Conservation (phyloP, 1,139 yeast species). For the Taphrina flavorubra region DNA sequence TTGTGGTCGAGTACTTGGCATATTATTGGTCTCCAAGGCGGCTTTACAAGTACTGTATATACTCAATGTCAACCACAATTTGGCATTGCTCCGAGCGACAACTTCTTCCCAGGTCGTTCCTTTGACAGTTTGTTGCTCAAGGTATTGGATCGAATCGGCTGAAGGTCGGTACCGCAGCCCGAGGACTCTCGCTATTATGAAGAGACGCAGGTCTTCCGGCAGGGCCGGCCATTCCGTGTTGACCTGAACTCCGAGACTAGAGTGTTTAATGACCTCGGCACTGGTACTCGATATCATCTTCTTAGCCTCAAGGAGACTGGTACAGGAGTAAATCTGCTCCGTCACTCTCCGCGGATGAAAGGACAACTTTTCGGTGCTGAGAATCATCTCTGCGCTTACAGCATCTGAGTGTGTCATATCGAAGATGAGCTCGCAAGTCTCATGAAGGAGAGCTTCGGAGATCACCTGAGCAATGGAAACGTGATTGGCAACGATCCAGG, state of each 20-base stretch:
- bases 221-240: constrained; percentile 11
- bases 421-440: constrained; percentile 11
- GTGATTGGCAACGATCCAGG: constrained; percentile 3
- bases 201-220: constrained; percentile 16
- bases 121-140: neutral
- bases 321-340: constrained; percentile 3
- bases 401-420: constrained; percentile 21
- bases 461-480: constrained; percentile 4
- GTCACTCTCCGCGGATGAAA: constrained; percentile 1
- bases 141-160: neutral
- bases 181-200: constrained; percentile 5
- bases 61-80: constrained; percentile 7
- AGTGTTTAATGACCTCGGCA: constrained; percentile 12
- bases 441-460: constrained; percentile 18
- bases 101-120: neutral
- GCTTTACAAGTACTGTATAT: constrained; percentile 7
- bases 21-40: neutral
- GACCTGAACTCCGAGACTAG: constrained; percentile 11
- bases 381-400: constrained; percentile 20
- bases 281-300: constrained; percentile 3
- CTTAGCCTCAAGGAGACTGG: neutral
- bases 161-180: neutral
- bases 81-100: constrained; percentile 9
- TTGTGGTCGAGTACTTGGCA: neutral
- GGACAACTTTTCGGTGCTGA: neutral